phyloP scores from a whole-genome alignment of 345 rosid genomes.

The Erodium maritimum region DNA sequence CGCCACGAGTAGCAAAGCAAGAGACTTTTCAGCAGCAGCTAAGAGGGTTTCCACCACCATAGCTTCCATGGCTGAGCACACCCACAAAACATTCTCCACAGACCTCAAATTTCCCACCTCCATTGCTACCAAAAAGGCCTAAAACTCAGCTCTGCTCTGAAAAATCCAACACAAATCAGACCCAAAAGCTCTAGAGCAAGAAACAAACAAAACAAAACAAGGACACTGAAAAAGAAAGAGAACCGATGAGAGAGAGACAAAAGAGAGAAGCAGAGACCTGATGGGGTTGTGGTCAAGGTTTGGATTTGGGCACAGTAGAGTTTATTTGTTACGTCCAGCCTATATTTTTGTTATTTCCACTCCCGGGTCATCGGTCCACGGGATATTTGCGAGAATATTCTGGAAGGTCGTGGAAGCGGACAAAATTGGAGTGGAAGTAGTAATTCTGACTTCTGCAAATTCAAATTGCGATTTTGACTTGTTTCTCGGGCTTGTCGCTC shows the following conservation, averaged over 20 bases:
- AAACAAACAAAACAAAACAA: neutral
- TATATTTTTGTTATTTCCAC: neutral
- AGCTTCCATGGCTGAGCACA: neutral
- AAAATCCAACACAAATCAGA: neutral
- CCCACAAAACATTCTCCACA: neutral
- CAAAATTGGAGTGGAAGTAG: no score
- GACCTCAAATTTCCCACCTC: neutral
- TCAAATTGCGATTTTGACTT: no score
- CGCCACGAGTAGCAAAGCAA: neutral
- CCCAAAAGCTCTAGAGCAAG: neutral
- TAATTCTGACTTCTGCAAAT: no score
- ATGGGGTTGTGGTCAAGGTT: neutral
- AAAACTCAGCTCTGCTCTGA: neutral
- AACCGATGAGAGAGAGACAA: neutral
- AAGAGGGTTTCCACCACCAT: neutral
- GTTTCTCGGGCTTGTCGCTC: no score
- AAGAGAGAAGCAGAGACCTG: neutral
- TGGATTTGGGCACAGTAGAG: neutral
- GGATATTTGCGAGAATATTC: no score
- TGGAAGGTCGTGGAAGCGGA: no score
- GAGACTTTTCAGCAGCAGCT: neutral
- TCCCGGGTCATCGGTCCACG: neutral
- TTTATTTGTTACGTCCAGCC: neutral
- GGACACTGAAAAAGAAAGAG: neutral
- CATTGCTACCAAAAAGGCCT: neutral